A percentile compares a stretch with the other conserved stretches of the same genome.
These are phyloP conservation scores for Picochlorum sp. DNA, from an alignment of 139 green algal genomes.

Conservation along the genomic window DNA sequence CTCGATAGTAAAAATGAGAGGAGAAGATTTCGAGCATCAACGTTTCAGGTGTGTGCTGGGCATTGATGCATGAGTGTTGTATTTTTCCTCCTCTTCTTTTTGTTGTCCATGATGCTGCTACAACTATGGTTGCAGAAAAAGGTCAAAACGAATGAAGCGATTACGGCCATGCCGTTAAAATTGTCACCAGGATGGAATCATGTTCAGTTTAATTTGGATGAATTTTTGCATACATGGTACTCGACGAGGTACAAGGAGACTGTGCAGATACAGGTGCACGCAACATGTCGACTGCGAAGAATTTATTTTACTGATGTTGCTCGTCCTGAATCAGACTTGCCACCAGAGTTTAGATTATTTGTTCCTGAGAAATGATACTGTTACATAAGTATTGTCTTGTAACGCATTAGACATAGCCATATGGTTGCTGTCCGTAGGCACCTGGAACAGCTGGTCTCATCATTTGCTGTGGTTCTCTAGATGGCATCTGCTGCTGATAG, in stretches of 20 bases:
- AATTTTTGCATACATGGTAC: constrained; percentile 81
- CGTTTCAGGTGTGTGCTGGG: constrained; percentile 51
- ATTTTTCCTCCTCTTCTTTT: no score
- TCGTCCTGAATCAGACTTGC: constrained; percentile 96
- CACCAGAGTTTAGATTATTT: constrained; percentile 70
- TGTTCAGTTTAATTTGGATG: constrained; percentile 92
- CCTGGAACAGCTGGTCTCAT: not conserved
- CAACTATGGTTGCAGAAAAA: not conserved
- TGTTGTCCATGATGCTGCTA: not conserved
- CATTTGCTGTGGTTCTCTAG: constrained; percentile 4
- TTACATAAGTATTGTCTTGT: constrained; percentile 4
- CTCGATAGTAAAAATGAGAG: constrained; percentile 97
- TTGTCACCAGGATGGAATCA: constrained; percentile 96
- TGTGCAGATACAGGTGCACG: not conserved
- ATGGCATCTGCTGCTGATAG: not conserved
- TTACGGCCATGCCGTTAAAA: constrained; percentile 98
- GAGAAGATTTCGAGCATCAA: constrained; percentile 91
- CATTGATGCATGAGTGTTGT: not conserved
- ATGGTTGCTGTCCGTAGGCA: constrained; percentile 2
- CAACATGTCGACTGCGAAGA: constrained; percentile 72
- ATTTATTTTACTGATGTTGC: constrained; percentile 96
- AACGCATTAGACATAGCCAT: not conserved
- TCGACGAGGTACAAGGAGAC: not conserved
- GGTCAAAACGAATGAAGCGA: constrained; percentile 57
- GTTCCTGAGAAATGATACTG: not conserved